A percentile compares a stretch with the other conserved stretches of the same genome.
These are phyloP conservation scores for Anthoceros angustus DNA, from an alignment of 225 moss, liverwort and hornwort species.

Conservation along the genomic window DNA sequence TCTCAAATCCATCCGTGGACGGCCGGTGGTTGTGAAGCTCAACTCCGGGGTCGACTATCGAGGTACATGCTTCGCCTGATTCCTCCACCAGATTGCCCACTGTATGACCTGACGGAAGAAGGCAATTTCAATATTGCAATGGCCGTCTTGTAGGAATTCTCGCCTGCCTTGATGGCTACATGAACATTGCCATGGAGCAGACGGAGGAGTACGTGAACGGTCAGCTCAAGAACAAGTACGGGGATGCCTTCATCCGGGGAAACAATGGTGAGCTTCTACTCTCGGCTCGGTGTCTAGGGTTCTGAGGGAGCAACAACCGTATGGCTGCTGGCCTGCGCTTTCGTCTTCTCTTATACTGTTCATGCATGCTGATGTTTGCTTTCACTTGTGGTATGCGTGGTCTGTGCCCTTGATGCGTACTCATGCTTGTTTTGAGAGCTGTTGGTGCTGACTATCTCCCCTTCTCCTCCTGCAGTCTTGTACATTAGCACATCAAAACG, in stretches of 20 bases:
- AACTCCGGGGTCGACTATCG: slow-evolving; percentile 98
- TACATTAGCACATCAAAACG: slow-evolving; percentile 92
- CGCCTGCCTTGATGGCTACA: slow-evolving; percentile 89
- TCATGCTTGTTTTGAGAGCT: background rate
- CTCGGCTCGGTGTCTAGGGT: background rate
- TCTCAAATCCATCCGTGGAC: slow-evolving; percentile 82
- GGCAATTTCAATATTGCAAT: too few relatives aligned
- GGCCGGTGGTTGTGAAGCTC: slow-evolving; percentile 86
- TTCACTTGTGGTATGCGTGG: background rate
- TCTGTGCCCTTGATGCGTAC: background rate
- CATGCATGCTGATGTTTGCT: background rate
- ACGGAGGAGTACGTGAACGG: slow-evolving; percentile 97
- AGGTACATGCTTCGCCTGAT: slow-evolving; percentile 16
- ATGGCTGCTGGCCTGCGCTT: too few relatives aligned
- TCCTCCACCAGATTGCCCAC: background rate
- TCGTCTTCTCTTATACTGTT: background rate
- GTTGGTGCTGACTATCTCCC: background rate
- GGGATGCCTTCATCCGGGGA: slow-evolving; percentile 92
- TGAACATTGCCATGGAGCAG: slow-evolving; percentile 99
- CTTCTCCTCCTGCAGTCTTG: slow-evolving; percentile 33
- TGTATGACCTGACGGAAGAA: too few relatives aligned
- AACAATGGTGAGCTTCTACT: slow-evolving; percentile 51
- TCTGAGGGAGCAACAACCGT: background rate
- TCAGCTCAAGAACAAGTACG: slow-evolving; percentile 92
- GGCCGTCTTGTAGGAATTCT: slow-evolving; percentile 44